A percentile compares a stretch with the other conserved stretches of the same genome.
These are phyloP conservation scores for Penicillium canescens DNA, from an alignment of 495 filamentous ascomycete genomes.

Conservation along the genomic window DNA sequence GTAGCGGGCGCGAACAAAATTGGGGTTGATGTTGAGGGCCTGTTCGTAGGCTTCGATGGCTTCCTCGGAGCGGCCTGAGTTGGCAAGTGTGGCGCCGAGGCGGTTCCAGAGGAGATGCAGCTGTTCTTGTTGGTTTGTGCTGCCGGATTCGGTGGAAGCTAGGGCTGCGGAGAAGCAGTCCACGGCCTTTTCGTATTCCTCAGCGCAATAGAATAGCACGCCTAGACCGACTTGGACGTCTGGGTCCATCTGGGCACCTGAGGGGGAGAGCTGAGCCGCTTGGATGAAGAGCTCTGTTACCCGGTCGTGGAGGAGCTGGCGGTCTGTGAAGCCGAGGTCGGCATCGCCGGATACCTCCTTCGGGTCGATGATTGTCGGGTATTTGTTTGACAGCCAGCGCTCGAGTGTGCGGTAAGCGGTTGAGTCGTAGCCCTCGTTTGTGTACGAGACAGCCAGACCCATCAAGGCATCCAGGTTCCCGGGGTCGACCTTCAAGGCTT, in stretches of 20 bases:
- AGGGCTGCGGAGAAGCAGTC: constrained; percentile 96
- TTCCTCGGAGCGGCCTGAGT: constrained; percentile 88
- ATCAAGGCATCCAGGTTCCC: constrained; percentile 87
- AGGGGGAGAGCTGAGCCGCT: constrained; percentile 87
- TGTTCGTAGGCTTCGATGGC: constrained; percentile 96
- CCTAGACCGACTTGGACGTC: constrained; percentile 97
- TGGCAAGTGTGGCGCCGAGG: constrained; percentile 93
- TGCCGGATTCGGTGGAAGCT: constrained; percentile 75
- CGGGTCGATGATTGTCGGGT: constrained; percentile 74
- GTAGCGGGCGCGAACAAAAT: constrained; percentile 95
- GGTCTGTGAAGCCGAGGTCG: constrained; percentile 90
- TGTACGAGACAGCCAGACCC: constrained; percentile 96
- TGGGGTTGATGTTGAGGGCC: constrained; percentile 82
- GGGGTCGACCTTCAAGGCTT: constrained; percentile 83
- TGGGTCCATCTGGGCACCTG: constrained; percentile 88
- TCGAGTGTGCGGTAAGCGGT: constrained; percentile 96
- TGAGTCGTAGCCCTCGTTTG: constrained; percentile 97
- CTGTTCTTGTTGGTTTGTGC: constrained; percentile 71
- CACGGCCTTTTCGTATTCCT: constrained; percentile 97
- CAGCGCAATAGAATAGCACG: constrained; percentile 95
- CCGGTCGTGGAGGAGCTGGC: constrained; percentile 83
- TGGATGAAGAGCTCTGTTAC: constrained; percentile 88
- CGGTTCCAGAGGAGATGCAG: constrained; percentile 97
- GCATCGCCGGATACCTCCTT: constrained; percentile 64
- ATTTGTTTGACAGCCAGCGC: constrained; percentile 92